These are phyloP conservation scores for Triglochin maritima DNA, from an alignment of 106 monocot genomes.

Conservation along the genomic window DNA sequence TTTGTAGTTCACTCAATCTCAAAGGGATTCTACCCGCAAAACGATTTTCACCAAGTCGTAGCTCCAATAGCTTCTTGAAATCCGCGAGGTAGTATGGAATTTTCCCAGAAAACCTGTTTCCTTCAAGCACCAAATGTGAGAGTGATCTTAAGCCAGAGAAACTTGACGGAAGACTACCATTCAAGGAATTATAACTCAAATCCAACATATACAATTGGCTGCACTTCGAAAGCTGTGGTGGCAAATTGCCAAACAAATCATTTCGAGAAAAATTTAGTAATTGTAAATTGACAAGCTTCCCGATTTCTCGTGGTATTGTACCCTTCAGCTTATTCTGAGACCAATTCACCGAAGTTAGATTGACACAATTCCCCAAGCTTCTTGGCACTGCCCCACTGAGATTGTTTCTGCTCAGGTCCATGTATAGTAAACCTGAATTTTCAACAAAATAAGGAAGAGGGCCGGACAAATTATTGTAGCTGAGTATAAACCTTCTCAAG, in stretches of 20 bases:
- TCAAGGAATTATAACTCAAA: constrained; percentile 59
- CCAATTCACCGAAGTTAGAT: constrained; percentile 45
- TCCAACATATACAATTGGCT: constrained; percentile 33
- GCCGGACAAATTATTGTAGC: constrained; percentile 47
- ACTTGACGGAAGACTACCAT: constrained; percentile 45
- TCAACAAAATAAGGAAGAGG: constrained; percentile 30
- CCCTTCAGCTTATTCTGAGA: constrained; percentile 60
- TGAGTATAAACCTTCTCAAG: constrained; percentile 46
- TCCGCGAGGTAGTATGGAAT: constrained; percentile 46
- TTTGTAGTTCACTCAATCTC: constrained; percentile 42
- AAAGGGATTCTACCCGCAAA: constrained; percentile 56
- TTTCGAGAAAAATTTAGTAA: constrained; percentile 47
- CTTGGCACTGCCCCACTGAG: constrained; percentile 42
- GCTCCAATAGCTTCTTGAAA: constrained; percentile 33
- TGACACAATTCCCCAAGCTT: constrained; percentile 46
- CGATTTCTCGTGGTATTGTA: constrained; percentile 41
- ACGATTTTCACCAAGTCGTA: constrained; percentile 60
- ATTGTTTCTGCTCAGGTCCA: constrained; percentile 49
- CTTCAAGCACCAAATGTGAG: constrained; percentile 35
- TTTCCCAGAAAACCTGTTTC: constrained; percentile 50
- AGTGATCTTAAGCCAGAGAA: constrained; percentile 34
- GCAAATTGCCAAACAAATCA: constrained; percentile 44
- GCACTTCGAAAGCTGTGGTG: constrained; percentile 48
- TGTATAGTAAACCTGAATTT: constrained; percentile 22
- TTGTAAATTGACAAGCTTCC: constrained; percentile 34